phyloP scores from a whole-genome alignment of 371 early-diverging fungal genomes.

The Saksenaea oblongispora region DNA sequence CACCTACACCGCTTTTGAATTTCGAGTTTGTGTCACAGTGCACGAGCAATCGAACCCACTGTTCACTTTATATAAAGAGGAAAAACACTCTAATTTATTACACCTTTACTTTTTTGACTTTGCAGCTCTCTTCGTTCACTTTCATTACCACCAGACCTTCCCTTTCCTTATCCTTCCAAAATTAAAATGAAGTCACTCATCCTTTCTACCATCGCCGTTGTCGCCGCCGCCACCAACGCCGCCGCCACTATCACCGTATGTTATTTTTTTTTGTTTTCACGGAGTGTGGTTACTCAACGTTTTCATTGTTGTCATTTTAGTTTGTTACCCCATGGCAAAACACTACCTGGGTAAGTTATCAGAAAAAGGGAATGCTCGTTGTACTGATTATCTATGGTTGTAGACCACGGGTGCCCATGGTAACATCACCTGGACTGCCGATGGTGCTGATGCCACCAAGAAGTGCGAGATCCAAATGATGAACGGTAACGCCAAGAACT shows the following conservation, averaged over 20 bases:
- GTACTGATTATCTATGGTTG: neutral
- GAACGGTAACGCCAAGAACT: constrained; percentile 40
- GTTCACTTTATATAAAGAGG: constrained; percentile 3
- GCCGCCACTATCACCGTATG: constrained; percentile 22
- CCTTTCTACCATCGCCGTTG: constrained; percentile 16
- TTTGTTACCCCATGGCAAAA: constrained; percentile 45
- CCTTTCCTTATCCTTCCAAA: constrained; percentile 2
- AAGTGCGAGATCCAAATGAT: constrained; percentile 49
- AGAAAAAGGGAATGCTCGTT: neutral
- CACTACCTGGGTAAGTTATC: constrained; percentile 37
- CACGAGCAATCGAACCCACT: constrained; percentile 1
- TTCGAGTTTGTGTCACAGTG: neutral
- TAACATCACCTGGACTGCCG: constrained; percentile 43
- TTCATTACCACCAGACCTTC: constrained; percentile 1
- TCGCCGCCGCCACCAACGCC: constrained; percentile 18
- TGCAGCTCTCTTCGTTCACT: neutral
- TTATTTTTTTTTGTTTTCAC: neutral
- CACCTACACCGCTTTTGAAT: constrained; percentile 6
- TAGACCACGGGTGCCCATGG: constrained; percentile 46
- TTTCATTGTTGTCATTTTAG: constrained; percentile 19
- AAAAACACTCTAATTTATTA: neutral
- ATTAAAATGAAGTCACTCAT: constrained; percentile 20
- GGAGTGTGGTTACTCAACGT: neutral
- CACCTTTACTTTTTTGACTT: constrained; percentile 1
- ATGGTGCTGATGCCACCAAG: constrained; percentile 26